Evolutionary conservation across 768 basidiomycete species (phyloP).

Genomic region (Porphyrellus cyaneotinctus): DNA sequence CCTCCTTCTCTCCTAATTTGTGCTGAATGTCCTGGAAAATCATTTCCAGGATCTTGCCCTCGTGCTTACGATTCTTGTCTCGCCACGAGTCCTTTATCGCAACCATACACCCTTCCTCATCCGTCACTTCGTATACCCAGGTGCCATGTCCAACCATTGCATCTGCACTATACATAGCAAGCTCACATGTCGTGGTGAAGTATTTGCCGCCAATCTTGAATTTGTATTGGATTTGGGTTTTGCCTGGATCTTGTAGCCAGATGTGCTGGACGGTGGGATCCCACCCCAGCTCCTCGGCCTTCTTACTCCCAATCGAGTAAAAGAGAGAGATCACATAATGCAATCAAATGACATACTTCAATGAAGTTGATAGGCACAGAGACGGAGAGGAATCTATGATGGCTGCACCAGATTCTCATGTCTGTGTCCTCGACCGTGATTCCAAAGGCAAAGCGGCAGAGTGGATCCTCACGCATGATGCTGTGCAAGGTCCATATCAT

Average conservation of each 20-base stretch:
- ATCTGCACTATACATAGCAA: neutral
- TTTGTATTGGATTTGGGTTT: neutral
- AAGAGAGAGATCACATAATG: constrained; percentile 4
- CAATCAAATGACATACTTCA: neutral
- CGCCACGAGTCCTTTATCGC: neutral
- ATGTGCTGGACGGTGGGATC: neutral
- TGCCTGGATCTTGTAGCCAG: too few species aligned
- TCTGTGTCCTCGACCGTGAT: constrained; percentile 25
- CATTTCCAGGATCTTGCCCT: neutral
- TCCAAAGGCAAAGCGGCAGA: constrained; percentile 24
- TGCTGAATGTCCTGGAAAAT: neutral
- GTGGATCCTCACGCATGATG: constrained; percentile 27
- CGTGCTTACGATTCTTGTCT: neutral
- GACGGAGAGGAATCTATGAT: neutral
- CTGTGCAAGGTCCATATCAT: constrained; percentile 26
- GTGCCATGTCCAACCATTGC: neutral
- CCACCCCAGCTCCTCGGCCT: neutral
- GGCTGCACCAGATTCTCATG: constrained; percentile 27
- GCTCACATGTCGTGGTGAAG: neutral
- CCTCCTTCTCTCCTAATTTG: neutral
- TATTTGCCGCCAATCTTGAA: neutral
- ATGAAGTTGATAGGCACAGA: neutral
- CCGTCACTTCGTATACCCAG: neutral
- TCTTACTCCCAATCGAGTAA: neutral
- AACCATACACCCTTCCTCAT: neutral